A percentile compares a stretch with the other conserved stretches of the same genome.
These are phyloP conservation scores for Globisporangium nodosum DNA, from an alignment of 352 stramenopile species.

Conservation along the genomic window DNA sequence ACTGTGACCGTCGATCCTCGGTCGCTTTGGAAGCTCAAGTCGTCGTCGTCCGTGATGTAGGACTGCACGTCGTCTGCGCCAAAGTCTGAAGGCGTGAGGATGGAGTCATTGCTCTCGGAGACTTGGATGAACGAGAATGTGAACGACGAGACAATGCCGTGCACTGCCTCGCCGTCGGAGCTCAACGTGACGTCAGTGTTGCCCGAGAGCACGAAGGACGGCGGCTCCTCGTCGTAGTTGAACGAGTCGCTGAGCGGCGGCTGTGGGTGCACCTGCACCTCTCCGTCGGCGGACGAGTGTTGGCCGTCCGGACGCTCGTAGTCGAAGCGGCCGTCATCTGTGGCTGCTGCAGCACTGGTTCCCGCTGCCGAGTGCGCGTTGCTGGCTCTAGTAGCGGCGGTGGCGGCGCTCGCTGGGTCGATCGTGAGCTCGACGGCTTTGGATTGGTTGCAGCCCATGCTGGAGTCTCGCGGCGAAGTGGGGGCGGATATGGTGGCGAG, in stretches of 20 bases:
- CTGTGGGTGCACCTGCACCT: slow-evolving; percentile 17
- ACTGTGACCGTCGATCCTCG: slow-evolving; percentile 4
- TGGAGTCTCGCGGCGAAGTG: background rate
- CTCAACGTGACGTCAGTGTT: slow-evolving; percentile 36
- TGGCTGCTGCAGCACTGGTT: background rate
- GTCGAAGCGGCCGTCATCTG: slow-evolving; percentile 3
- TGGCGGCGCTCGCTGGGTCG: background rate
- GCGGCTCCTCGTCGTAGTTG: slow-evolving; percentile 31
- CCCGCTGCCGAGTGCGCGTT: background rate
- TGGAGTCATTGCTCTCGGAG: slow-evolving; percentile 28
- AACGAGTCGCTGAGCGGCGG: slow-evolving; percentile 17
- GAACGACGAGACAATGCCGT: slow-evolving; percentile 51
- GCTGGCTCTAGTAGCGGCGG: background rate
- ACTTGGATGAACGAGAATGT: slow-evolving; percentile 74
- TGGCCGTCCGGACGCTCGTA: slow-evolving; percentile 1
- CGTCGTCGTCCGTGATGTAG: slow-evolving; percentile 4
- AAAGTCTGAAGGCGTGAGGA: slow-evolving; percentile 11
- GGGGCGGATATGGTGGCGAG: slow-evolving; percentile 8
- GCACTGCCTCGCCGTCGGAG: slow-evolving; percentile 51
- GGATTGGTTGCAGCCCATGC: slow-evolving; percentile 65
- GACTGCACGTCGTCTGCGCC: slow-evolving; percentile 5
- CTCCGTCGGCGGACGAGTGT: slow-evolving; percentile 2
- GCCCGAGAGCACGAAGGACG: slow-evolving; percentile 43
- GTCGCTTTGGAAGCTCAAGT: slow-evolving; percentile 1
- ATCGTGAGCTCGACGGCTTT: slow-evolving; percentile 21